Conservation (phyloP, 2,329 filamentous ascomycete genomes). For the Bimuria novae-zelandiae region DNA sequence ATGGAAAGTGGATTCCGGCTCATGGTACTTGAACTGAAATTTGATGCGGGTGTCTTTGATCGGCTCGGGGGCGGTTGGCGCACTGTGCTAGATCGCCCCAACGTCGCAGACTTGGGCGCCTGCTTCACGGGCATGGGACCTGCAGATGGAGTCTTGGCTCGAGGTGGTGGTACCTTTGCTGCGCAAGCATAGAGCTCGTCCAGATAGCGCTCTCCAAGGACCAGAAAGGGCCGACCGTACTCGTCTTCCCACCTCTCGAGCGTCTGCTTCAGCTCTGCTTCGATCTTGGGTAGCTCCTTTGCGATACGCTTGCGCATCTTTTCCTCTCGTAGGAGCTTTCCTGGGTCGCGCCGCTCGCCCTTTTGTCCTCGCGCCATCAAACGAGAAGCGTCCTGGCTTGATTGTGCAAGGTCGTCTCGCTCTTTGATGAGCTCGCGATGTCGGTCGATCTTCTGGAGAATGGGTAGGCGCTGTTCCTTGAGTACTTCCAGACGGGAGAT, state of each 20-base stretch:
- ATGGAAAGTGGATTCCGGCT: conserved; percentile 42
- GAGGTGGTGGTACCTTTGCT: conserved; percentile 63
- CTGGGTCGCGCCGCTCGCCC: conserved; percentile 91
- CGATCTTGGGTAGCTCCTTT: conserved; percentile 92
- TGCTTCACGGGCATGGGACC: conserved; percentile 37
- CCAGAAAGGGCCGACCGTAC: conserved; percentile 88
- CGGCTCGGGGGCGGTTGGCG: conserved; percentile 49
- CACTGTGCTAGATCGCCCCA: conserved; percentile 46
- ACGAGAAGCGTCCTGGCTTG: conserved; percentile 92
- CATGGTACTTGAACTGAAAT: conserved; percentile 38
- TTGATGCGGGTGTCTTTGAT: conserved; percentile 50
- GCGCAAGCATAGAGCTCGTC: conserved; percentile 74
- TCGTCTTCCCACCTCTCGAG: conserved; percentile 91
- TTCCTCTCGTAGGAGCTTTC: conserved; percentile 90
- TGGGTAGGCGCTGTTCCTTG: conserved; percentile 84
- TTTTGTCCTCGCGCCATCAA: conserved; percentile 90
- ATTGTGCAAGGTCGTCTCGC: conserved; percentile 82
- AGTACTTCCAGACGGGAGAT: conserved; percentile 80
- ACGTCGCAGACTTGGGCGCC: conserved; percentile 35
- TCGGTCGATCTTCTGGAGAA: conserved; percentile 78
- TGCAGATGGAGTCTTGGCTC: conserved; percentile 75
- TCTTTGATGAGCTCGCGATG: conserved; percentile 84
- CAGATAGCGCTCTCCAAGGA: conserved; percentile 89
- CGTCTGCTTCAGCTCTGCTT: conserved; percentile 78
- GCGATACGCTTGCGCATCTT: conserved; percentile 98